Evolutionary conservation across 2,329 filamentous ascomycete species (phyloP).

Genomic region (Chrysoporthe deuterocubensis): DNA sequence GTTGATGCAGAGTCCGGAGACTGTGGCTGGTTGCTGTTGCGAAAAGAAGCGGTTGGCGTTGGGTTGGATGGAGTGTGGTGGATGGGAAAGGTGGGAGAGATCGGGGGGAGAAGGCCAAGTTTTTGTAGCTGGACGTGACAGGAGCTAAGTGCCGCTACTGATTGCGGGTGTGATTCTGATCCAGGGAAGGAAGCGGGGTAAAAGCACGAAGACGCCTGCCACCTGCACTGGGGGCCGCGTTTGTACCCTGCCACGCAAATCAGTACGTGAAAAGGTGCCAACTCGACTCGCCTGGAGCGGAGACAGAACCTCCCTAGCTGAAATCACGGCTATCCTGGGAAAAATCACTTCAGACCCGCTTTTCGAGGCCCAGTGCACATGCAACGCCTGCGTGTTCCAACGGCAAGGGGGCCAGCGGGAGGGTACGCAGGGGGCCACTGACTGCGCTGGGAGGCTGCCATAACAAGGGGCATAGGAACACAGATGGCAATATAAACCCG

Average conservation of each 20-base stretch:
- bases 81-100: slow-evolving; percentile 49
- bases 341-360: too few relatives aligned
- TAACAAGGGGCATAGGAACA: too few relatives aligned
- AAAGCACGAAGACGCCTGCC: not conserved
- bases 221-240: not conserved
- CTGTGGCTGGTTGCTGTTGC: slow-evolving; percentile 30
- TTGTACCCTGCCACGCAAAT: not conserved
- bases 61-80: slow-evolving; percentile 50
- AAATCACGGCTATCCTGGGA: too few relatives aligned
- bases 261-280: too few relatives aligned
- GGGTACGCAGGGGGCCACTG: too few relatives aligned
- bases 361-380: too few relatives aligned
- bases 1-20: slow-evolving; percentile 33
- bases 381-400: too few relatives aligned
- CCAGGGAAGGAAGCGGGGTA: slow-evolving; percentile 13
- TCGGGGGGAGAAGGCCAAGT: slow-evolving; percentile 54
- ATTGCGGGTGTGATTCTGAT: slow-evolving; percentile 47
- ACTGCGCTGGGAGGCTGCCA: too few relatives aligned
- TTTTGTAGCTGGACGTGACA: slow-evolving; percentile 66
- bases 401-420: too few relatives aligned
- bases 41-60: slow-evolving; percentile 37
- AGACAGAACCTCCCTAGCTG: too few relatives aligned
- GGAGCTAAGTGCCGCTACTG: slow-evolving; percentile 56
- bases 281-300: too few relatives aligned
- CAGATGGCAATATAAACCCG: too few relatives aligned